These are phyloP conservation scores for Diaporthe vexans DNA, from an alignment of 2,329 filamentous ascomycete genomes.

Conservation along the genomic window DNA sequence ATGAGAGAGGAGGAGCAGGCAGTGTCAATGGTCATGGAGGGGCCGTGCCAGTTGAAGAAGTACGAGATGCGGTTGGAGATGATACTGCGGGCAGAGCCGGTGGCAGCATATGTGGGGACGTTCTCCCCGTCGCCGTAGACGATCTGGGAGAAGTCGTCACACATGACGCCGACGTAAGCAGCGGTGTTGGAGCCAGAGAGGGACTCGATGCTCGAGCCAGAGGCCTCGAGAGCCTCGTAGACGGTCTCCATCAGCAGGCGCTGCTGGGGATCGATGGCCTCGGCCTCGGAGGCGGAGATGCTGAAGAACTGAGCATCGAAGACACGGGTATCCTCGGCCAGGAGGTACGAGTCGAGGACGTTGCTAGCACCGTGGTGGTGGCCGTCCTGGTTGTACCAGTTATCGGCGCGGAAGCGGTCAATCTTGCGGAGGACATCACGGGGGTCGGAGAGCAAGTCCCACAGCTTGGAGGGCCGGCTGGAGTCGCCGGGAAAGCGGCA, in stretches of 20 bases:
- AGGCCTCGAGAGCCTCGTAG: slow-evolving; percentile 46
- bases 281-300: slow-evolving; percentile 45
- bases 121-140: slow-evolving; percentile 41
- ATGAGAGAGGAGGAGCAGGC: slow-evolving; percentile 58
- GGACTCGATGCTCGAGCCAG: slow-evolving; percentile 42
- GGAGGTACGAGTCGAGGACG: slow-evolving; percentile 44
- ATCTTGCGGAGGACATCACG: slow-evolving; percentile 45
- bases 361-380: slow-evolving; percentile 49
- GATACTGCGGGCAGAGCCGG: slow-evolving; percentile 50
- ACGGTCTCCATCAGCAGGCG: slow-evolving; percentile 44
- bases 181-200: slow-evolving; percentile 46
- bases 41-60: slow-evolving; percentile 56
- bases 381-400: slow-evolving; percentile 48
- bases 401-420: slow-evolving; percentile 45
- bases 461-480: slow-evolving; percentile 52
- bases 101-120: slow-evolving; percentile 48
- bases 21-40: slow-evolving; percentile 59
- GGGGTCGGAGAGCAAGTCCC: slow-evolving; percentile 50
- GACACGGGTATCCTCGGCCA: slow-evolving; percentile 21
- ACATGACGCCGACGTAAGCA: slow-evolving; percentile 48
- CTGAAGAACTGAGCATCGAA: slow-evolving; percentile 49
- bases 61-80: slow-evolving; percentile 56
- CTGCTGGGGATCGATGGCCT: slow-evolving; percentile 42
- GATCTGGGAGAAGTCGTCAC: slow-evolving; percentile 46
- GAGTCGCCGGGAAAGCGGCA: slow-evolving; percentile 56